Base-by-base conservation (phyloP, 1,284 basidiomycete genomes). In the Trichosporon sp. region DNA sequence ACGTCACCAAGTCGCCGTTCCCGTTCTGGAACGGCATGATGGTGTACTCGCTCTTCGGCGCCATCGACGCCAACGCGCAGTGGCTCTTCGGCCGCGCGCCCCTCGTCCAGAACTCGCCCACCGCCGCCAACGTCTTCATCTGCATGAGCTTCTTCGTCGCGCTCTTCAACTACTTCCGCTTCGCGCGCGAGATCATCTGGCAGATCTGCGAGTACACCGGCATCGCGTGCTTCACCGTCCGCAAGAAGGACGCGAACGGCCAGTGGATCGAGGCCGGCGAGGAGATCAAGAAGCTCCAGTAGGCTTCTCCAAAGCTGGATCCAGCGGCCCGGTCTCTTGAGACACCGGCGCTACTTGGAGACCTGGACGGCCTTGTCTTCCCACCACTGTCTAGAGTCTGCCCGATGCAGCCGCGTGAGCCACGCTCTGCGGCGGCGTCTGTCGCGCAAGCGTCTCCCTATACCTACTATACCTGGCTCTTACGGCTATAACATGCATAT, bases 1-100 rank as follows among this genome's bases (percentile, higher is more conserved):
- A 99, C 82, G 89, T 98, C 51, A 95, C 94, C 65, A 89, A 89
- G 73, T 86, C 87, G 47, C 85, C 89, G 6, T 97, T 98, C 85
- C 95, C 95, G 0, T 87, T 87, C 80, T 95, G 91, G 89, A 93
- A 97, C 81, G 87, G 88, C 74, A 88, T 94, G 79, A 94, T 94
- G 89, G 80, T 94, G 9, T 92, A 91, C 89, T 92, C 89, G 72
- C 80, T 89, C 5, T 78, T 94, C 13, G 90, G 90, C 3, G 91
- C 91, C 0, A 68, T 93, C 29, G 96, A 99, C 79, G 94, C 92
- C 9, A 92, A 93, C 80, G 80, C 92, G 65, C 88, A 88, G 0
- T 77, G 81, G 56, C 77, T 93, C n/a, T 84, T 92, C 75, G 87
- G 88, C 71, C 84, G 79, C 8, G 70, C 71, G 65, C 81, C 81